Evolutionary conservation across 257 asterid species (phyloP), one percentile per base, ranked within the genome.

Genomic region (Paraleonurus japonicus): DNA sequence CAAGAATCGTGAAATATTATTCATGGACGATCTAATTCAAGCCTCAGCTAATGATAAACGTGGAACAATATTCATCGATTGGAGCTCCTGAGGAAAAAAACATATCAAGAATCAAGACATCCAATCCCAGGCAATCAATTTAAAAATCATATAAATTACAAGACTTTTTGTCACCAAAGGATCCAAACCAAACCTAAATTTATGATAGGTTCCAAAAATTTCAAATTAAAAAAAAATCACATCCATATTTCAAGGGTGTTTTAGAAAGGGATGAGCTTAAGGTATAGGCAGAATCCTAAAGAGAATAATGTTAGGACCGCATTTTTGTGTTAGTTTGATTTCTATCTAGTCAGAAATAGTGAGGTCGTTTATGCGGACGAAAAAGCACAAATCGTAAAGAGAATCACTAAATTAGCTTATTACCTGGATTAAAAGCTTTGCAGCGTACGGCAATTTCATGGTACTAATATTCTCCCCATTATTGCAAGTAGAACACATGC

Each of bases 401-500:
- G 9, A 51, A 35, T 20, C 27, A 2, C 1, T 30, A 3, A 24
- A 61, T 24, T 23, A 10, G 43, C 43, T 75, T 83, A 92, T 75
- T 83, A 92, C 98, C 98, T 95, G 99, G 81, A 95, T 11, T 72
- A 95, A 80, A 79, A 95, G 96, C 84, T 95, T 95, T 96, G 98
- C 92, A 7, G 99, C 99, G 76, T 91, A 95, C 12, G 99, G 99
- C 74, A 95, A 74, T 67, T 95, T 92, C 99, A 95, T 86, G 62
- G 98, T 87, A 43, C 96, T 85, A 47, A 94, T 82, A 73, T 89
- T 89, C 28, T 92, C 98, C 65, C 96, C 98, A 51, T 81, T 88
- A 85, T 91, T 92, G 70, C 99, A 95, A 37, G 86, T 84, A 1
- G 98, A 85, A 75, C 98, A 95, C 41, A 89, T 76, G 70, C 90